Conservation (phyloP, 2,329 filamentous ascomycete species). For the Fusarium lyarnte region DNA sequence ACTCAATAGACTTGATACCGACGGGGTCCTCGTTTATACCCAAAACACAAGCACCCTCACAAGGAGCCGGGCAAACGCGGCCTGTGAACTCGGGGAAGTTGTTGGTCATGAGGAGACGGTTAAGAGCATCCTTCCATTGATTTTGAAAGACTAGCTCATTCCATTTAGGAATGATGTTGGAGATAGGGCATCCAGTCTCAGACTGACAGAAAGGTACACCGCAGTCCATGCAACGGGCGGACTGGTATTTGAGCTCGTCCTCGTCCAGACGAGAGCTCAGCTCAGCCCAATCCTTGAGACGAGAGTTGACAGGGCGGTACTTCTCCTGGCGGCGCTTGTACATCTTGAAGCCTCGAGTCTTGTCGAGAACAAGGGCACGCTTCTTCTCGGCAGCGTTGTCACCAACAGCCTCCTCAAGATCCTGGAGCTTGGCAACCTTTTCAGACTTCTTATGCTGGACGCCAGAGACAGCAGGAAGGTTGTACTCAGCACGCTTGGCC, state of each 20-base stretch:
- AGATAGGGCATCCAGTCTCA: conserved; percentile 93
- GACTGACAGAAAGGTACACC: conserved; percentile 99
- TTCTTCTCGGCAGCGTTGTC: conserved; percentile 90
- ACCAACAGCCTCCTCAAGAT: conserved; percentile 91
- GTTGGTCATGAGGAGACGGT: conserved; percentile 93
- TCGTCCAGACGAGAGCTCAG: conserved; percentile 87
- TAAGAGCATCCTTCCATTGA: conserved; percentile 91
- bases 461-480: conserved; percentile 79
- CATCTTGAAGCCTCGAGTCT: conserved; percentile 98
- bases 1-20: conserved; percentile 98
- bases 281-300: conserved; percentile 94
- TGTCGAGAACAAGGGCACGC: conserved; percentile 91
- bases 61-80: conserved; percentile 95
- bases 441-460: conserved; percentile 68
- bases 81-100: conserved; percentile 99
- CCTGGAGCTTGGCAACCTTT: conserved; percentile 76
- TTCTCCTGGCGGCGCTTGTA: conserved; percentile 93
- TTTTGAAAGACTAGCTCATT: conserved; percentile 81
- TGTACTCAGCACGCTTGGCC: conserved; percentile 84
- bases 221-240: conserved; percentile 97
- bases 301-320: conserved; percentile 84
- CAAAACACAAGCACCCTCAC: conserved; percentile 93
- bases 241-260: conserved; percentile 96
- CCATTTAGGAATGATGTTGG: conserved; percentile 98
- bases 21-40: conserved; percentile 98